phyloP scores from a whole-genome alignment of 2,329 filamentous ascomycete species.

The Rhynchosporium agropyri region DNA sequence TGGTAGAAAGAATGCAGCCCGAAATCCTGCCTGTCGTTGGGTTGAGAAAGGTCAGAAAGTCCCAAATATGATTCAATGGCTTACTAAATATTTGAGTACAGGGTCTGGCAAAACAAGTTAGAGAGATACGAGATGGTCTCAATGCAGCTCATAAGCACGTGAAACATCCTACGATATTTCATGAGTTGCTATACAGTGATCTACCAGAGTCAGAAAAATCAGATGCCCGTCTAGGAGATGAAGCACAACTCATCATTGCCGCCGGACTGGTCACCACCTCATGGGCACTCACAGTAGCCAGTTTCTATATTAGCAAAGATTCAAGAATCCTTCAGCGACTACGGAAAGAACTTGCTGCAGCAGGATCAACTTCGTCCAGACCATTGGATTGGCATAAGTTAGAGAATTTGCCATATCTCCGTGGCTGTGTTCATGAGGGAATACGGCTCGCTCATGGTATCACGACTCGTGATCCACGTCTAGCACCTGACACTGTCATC shows the following conservation, averaged over 20 bases:
- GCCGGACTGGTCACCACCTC: conserved; percentile 41
- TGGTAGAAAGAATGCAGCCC: conserved; percentile 29
- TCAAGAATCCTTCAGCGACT: conserved; percentile 37
- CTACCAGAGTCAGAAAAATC: conserved; percentile 40
- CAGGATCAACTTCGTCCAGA: conserved; percentile 40
- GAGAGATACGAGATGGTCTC: conserved; percentile 18
- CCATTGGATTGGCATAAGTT: conserved; percentile 38
- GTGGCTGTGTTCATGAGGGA: conserved; percentile 41
- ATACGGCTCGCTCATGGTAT: conserved; percentile 41
- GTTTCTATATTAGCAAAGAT: conserved; percentile 41
- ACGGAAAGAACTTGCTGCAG: conserved; percentile 38
- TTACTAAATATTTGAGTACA: not conserved
- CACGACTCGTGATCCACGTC: conserved; percentile 31
- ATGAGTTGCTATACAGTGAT: conserved; percentile 35
- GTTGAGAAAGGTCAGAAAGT: conserved; percentile 19
- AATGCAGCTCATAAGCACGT: conserved; percentile 22
- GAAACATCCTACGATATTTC: conserved; percentile 30
- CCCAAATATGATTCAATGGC: not conserved
- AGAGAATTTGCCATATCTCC: conserved; percentile 44
- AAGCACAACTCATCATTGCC: conserved; percentile 19
- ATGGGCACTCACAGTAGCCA: conserved; percentile 42
- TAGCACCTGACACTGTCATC: conserved; percentile 20
- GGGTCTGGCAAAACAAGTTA: conserved; percentile 20
- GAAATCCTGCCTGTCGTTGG: conserved; percentile 24
- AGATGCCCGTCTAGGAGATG: conserved; percentile 19